These are phyloP conservation scores for Tetraselmis striata DNA, from an alignment of 139 green algal species.

Conservation along the genomic window DNA sequence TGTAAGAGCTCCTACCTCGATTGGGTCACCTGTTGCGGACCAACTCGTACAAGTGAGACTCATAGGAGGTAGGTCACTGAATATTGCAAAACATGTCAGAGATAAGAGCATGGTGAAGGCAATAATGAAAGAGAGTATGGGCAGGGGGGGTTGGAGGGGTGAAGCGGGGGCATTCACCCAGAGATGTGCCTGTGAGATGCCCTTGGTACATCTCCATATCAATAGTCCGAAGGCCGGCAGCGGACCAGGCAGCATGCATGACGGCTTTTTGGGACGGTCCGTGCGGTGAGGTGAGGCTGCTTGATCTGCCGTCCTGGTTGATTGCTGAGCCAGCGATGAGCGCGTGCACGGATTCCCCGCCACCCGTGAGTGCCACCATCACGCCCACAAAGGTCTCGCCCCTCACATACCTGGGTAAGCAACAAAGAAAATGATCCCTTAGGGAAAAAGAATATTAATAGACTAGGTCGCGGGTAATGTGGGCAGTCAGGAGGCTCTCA, in stretches of 20 bases:
- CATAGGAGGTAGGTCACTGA: too few species aligned
- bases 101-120: too few species aligned
- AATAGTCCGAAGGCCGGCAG: not conserved
- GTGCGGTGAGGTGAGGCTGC: constrained; percentile 26
- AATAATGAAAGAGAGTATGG: too few species aligned
- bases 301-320: constrained; percentile 32
- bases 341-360: not conserved
- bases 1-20: not conserved
- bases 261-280: constrained; percentile 25
- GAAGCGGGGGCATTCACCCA: constrained; percentile 6
- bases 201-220: not conserved
- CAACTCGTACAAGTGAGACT: too few species aligned
- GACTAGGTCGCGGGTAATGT: too few species aligned
- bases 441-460: too few species aligned
- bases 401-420: not conserved
- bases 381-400: not conserved
- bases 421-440: too few species aligned
- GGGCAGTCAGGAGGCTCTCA: not conserved
- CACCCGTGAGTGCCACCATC: not conserved
- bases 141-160: too few species aligned
- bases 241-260: constrained; percentile 10
- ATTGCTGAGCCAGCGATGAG: constrained; percentile 16
- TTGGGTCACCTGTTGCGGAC: not conserved
- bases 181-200: constrained; percentile 13
- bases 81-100: too few species aligned